Evolutionary conservation across 106 monocot genomes (phyloP).

Genomic region (Chionographis japonica): DNA sequence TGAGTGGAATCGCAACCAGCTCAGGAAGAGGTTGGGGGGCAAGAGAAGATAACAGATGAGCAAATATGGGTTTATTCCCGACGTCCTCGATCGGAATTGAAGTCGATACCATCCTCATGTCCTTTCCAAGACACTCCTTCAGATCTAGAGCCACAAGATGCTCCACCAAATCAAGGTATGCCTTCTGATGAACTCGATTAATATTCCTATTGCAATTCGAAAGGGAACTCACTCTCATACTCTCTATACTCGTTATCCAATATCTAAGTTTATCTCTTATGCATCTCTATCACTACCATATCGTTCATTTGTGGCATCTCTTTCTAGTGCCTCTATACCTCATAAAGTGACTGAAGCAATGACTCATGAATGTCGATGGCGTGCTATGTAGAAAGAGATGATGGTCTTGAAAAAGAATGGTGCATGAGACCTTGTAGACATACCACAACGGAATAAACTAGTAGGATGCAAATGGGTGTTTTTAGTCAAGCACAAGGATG

Average conservation of each 20-base stretch:
- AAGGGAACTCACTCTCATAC: slow-evolving; percentile 2
- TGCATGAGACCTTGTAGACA: neutral
- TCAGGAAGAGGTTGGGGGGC: too few species aligned
- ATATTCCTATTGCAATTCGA: slow-evolving; percentile 10
- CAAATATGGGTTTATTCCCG: too few species aligned
- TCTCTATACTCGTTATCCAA: neutral
- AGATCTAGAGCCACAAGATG: neutral
- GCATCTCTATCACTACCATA: neutral
- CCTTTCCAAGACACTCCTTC: too few species aligned
- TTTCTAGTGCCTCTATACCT: neutral
- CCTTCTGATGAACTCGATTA: neutral
- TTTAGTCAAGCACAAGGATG: neutral
- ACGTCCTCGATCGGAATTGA: too few species aligned
- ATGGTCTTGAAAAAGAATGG: neutral
- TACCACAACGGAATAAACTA: neutral
- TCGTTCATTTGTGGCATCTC: neutral
- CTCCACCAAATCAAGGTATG: neutral
- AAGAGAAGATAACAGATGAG: too few species aligned
- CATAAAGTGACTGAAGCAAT: neutral
- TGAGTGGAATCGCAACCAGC: neutral
- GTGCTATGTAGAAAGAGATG: slow-evolving; percentile 8
- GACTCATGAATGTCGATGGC: neutral
- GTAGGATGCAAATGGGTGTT: slow-evolving; percentile 1
- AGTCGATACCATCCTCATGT: too few species aligned
- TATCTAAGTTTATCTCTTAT: neutral